Percentiles rank a stretch among this genome's conserved stretches.
phyloP scores from a whole-genome alignment of 192 early-diverging fungal species.

The Chytriomyces sp. region DNA sequence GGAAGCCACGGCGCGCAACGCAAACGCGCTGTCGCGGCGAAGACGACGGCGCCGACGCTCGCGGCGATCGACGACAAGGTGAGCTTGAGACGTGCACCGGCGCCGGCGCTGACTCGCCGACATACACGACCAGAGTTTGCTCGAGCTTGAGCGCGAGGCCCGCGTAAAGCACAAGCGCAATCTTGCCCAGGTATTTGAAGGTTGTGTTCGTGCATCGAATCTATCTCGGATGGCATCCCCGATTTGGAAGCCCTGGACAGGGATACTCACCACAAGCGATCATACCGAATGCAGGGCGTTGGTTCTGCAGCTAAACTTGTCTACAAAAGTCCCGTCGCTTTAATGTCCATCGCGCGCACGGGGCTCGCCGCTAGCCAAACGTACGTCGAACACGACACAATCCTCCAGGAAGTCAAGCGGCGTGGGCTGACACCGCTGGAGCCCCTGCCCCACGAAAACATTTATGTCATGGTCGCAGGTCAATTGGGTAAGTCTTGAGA shows the following conservation, averaged over 20 bases:
- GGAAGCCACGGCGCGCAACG: no score
- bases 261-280: constrained; percentile 4
- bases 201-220: not conserved
- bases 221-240: not conserved
- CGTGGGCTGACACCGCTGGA: constrained; percentile 3
- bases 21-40: no score
- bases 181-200: no score
- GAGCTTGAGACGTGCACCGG: not conserved
- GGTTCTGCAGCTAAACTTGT: not conserved
- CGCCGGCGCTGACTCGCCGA: not conserved
- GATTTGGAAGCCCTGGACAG: not conserved
- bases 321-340: not conserved
- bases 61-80: not conserved
- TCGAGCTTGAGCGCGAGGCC: not conserved
- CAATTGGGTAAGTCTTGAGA: constrained; percentile 4
- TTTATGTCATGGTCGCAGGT: constrained; percentile 23
- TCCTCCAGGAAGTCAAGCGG: constrained; percentile 11
- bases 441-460: constrained; percentile 9
- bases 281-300: not conserved
- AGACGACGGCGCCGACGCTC: not conserved
- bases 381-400: constrained; percentile 2
- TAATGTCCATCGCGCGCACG: not conserved
- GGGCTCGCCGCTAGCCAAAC: not conserved
- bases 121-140: not conserved
- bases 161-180: not conserved